Evolutionary conservation across 306 rosid genomes (phyloP).

Genomic region (Glycine latifolia): DNA sequence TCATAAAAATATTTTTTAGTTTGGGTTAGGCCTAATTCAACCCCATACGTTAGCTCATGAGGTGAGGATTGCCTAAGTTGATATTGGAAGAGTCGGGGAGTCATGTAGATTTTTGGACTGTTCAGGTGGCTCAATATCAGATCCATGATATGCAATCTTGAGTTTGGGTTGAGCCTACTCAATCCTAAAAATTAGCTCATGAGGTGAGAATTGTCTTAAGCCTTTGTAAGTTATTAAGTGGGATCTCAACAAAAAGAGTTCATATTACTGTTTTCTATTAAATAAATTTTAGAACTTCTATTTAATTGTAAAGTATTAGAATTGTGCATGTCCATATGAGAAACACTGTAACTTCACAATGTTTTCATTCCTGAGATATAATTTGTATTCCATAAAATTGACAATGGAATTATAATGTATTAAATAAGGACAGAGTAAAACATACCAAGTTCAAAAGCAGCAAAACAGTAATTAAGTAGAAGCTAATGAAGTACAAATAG

Average conservation of each 20-base stretch:
- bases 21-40: not conserved
- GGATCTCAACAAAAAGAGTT: constrained; percentile 11
- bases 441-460: constrained; percentile 93
- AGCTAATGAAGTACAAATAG: constrained; percentile 76
- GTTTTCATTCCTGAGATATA: constrained; percentile 26
- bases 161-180: not conserved
- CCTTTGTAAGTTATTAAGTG: not conserved
- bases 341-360: constrained; percentile 29
- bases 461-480: constrained; percentile 82
- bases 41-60: not conserved
- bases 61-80: not conserved
- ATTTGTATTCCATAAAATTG: not conserved
- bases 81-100: not conserved
- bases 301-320: not conserved
- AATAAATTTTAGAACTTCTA: not conserved
- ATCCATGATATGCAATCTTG: not conserved
- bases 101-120: not conserved
- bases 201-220: not conserved
- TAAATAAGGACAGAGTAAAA: constrained; percentile 31
- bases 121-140: not conserved
- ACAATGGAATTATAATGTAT: constrained; percentile 5
- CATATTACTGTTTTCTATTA: constrained; percentile 18
- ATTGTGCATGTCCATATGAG: constrained; percentile 9
- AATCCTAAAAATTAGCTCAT: not conserved
- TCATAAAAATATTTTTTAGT: constrained; percentile 17